Evolutionary conservation across 768 basidiomycete species (phyloP), one percentile per base, ranked within the genome.

Genomic region (Termitomyces sp.): DNA sequence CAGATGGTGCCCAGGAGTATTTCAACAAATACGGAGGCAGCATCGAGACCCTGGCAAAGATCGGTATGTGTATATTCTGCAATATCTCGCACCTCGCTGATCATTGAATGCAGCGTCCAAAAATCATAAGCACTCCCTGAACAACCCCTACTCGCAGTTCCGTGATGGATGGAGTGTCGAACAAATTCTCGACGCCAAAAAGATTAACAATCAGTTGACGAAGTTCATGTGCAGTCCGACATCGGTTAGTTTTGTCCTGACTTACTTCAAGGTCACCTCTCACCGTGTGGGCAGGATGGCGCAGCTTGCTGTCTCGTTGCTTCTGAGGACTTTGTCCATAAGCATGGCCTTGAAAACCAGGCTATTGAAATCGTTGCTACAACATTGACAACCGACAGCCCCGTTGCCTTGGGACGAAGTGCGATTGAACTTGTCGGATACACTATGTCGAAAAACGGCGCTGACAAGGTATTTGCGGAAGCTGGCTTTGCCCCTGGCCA

Each of bases 151-250:
- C 63, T 87, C 89, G 0, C 92, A 94, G 67, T 94, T 94, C 70
- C 80, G 85, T 5, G 80, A 86, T 63, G 87, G 88, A 5, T 91
- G 88, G 87, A 84, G 77, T 20, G 80, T 82, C 20, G 84, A 91
- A 62, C 80, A 92, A 63, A 79, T 92, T 27, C 67, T 90, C 53
- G 75, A 76, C 12, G 79, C 89, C 3, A 78, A 81, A 6, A 86
- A 85, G 71, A 83, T 92, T 67, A 87, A 79, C 43, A 85, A 82
- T 46, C 81, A 90, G 62, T 72, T 90, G 48, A 91, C 91, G 2
- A 88, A 88, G 69, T 86, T 82, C 68, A 93, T 92, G 89, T 93
- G 90, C 66, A 92, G 88, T 63, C 91, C 91, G 0, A 94, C 91
- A 32, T 92, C 84, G 36, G 88, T 82, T 59, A 57, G 77, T 68